Evolutionary conservation across 306 rosid genomes (phyloP), one percentile per base, ranked within the genome.

Genomic region (Quercus parvula): DNA sequence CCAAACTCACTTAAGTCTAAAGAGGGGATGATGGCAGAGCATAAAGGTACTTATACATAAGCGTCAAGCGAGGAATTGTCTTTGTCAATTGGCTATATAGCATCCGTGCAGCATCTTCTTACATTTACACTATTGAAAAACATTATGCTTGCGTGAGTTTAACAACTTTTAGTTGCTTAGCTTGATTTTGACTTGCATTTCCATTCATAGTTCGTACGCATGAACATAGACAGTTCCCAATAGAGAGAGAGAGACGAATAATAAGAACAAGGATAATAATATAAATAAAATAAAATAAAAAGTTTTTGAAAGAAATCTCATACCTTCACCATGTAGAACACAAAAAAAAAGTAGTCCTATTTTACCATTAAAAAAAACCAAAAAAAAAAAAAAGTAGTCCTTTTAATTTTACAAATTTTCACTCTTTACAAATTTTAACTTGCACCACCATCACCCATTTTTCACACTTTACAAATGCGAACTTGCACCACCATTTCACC

Each of bases 141-240:
- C 77, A 81, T 79, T 49, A 12, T 49, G 54, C 5, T 74, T 33
- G 56, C 72, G 77, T 75, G 75, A 41, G 55, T 56, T 88, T 77
- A 82, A 44, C 84, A 74, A 80, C 83, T 79, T 81, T 84, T 83
- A 71, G 74, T 54, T 77, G 74, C 80, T 85, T 82, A 30, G 77
- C 80, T 64, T 14, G 25, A 81, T 72, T 74, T 84, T 86, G 81
- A 83, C 86, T 72, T 54, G 75, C 71, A 46, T 51, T 85, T 81
- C 66, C 77, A 51, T 72, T 49, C 54, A 49, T 49, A 11, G 54
- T 49, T 73, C 84, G 63, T 75, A 28, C 78, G 82, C 85, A 78
- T 81, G 86, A 20, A 17, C 69, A 64, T 82, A 73, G 84, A 85
- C 76, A 89, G 86, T 77, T 35, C 5, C 71, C 55, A 51, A 74